Evolutionary conservation across 1,284 basidiomycete species (phyloP), one percentile per base, ranked within the genome.

Genomic region (Blastosporella zonata): DNA sequence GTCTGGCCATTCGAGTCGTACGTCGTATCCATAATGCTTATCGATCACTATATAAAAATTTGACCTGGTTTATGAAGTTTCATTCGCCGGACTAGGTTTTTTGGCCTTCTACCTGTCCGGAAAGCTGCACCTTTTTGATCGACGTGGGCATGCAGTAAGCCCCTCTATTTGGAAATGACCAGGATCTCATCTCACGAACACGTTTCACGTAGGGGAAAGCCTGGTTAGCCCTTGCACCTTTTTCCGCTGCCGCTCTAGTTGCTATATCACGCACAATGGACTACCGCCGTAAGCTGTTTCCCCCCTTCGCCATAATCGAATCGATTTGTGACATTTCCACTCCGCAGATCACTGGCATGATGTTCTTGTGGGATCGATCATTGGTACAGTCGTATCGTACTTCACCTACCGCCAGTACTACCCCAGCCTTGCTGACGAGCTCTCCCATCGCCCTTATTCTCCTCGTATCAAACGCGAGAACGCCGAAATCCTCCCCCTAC

Each of bases 201-300:
- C 13, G 34, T 15, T 44, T 37, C 6, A 23, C 47, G 37, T 53
- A 90, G 85, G 76, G 81, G 29, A 93, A 94, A 60, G 84, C 89
- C 5, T 98, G 94, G 93, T 67, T 95, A 23, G 77, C 86, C 0
- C 62, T 93, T 1, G 69, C 81, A 0, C 95, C 94, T 0, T 77
- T 96, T 41, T 69, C 85, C 27, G 92, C 78, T 12, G 94, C 92
- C 2, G 74, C 85, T 1, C 76, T 97, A 34, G 90, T 98, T 21
- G 94, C 94, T 2, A 87, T 97, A 50, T 90, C 87, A n/a, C 81
- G 92, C 23, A 92, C 88, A 0, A 91, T 91, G 86, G 91, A 94
- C 66, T 88, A 90, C 59, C 79, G 91, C 50, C 91, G 90, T 90
- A 62, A 59, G 81, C 71, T 29, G 13, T 41, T 43, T 36, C 29